A percentile compares a stretch with the other conserved stretches of the same genome.
These are phyloP conservation scores for Daldinia loculata DNA, from an alignment of 495 filamentous ascomycete species.

Conservation along the genomic window DNA sequence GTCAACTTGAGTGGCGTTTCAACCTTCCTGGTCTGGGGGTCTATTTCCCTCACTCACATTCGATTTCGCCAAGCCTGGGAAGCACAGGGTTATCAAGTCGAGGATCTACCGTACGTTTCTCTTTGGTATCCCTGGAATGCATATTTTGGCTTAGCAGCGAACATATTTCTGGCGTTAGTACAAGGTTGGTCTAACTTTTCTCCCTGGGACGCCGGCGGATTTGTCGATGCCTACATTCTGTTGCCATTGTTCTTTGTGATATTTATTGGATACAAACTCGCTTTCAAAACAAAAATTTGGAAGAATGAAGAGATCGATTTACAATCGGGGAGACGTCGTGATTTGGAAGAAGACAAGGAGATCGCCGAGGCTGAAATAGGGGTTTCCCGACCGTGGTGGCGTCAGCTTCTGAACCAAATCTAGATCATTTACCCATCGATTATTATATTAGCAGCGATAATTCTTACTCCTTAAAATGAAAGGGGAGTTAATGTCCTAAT, in stretches of 20 bases:
- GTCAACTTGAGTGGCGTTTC: constrained; percentile 63
- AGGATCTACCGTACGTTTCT: constrained; percentile 66
- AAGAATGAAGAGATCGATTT: constrained; percentile 66
- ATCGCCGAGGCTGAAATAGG: constrained; percentile 24
- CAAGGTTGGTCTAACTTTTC: constrained; percentile 65
- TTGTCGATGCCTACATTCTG: constrained; percentile 74
- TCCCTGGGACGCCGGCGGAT: constrained; percentile 66
- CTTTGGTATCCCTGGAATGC: constrained; percentile 69
- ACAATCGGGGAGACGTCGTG: constrained; percentile 63
- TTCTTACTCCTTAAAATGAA: background rate
- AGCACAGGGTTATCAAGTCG: constrained; percentile 62
- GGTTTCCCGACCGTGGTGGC: constrained; percentile 41
- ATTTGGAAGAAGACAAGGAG: constrained; percentile 51
- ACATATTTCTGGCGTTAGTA: constrained; percentile 70
- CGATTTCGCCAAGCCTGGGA: constrained; percentile 67
- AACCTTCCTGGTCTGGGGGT: constrained; percentile 73
- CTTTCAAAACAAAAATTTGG: constrained; percentile 64
- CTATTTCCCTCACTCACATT: constrained; percentile 72
- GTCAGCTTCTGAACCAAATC: constrained; percentile 25
- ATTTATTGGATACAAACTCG: constrained; percentile 65
- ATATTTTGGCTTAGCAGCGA: constrained; percentile 66
- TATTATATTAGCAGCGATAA: background rate
- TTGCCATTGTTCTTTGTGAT: constrained; percentile 71
- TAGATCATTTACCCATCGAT: background rate
- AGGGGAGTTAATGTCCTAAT: background rate